These are phyloP conservation scores for Zymoseptoria crescenta DNA, from an alignment of 2,329 filamentous ascomycete species.

Conservation along the genomic window DNA sequence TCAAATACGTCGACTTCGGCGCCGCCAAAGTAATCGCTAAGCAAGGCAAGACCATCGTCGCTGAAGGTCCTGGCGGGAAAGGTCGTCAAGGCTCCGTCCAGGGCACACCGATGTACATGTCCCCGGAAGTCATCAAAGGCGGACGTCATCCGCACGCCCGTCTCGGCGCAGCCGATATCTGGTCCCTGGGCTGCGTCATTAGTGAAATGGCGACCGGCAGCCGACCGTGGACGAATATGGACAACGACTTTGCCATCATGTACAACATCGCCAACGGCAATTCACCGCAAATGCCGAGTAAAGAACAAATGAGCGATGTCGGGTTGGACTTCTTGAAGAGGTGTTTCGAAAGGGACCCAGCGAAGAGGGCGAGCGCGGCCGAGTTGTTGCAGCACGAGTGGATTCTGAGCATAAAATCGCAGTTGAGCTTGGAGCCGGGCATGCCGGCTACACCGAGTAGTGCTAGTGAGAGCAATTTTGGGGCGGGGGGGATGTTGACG, in stretches of 20 bases:
- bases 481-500: slow-evolving; percentile 2
- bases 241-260: slow-evolving; percentile 99
- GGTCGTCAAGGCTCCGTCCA: slow-evolving; percentile 55
- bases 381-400: slow-evolving; percentile 93
- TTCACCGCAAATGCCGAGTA: slow-evolving; percentile 71
- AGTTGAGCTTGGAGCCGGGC: slow-evolving; percentile 40
- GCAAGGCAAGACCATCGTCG: slow-evolving; percentile 77
- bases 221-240: slow-evolving; percentile 86
- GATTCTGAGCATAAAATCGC: slow-evolving; percentile 49
- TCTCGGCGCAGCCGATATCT: slow-evolving; percentile 84
- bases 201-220: slow-evolving; percentile 95
- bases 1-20: slow-evolving; percentile 98
- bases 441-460: slow-evolving; percentile 36
- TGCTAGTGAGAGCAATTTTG: slow-evolving; percentile 10
- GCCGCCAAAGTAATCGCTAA: slow-evolving; percentile 94
- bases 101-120: slow-evolving; percentile 99
- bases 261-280: slow-evolving; percentile 99
- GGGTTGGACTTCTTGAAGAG: slow-evolving; percentile 82
- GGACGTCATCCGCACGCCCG: slow-evolving; percentile 65
- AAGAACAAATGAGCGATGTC: slow-evolving; percentile 73
- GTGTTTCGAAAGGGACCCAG: slow-evolving; percentile 81
- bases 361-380: slow-evolving; percentile 68
- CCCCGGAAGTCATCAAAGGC: slow-evolving; percentile 93
- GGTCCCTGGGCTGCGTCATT: slow-evolving; percentile 94
- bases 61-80: slow-evolving; percentile 35